Evolutionary conservation across 192 early-diverging fungal species (phyloP).

Genomic region (Coemansia sp.): DNA sequence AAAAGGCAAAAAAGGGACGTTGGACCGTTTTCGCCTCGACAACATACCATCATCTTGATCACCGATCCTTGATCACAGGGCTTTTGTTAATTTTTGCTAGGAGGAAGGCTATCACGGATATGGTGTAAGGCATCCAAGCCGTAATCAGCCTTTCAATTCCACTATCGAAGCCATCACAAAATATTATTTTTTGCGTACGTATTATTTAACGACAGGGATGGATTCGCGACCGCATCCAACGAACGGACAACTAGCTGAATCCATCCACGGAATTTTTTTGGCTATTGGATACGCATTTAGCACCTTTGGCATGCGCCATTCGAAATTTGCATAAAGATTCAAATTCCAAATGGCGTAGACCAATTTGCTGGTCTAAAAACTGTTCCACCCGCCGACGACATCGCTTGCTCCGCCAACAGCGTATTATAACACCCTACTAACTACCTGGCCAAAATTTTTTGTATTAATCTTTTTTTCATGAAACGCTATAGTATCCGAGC

Average conservation of each 20-base stretch:
- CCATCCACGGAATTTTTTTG: constrained; percentile 1
- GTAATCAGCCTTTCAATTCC: constrained; percentile 39
- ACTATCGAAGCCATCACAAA: constrained; percentile 38
- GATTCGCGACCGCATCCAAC: constrained; percentile 22
- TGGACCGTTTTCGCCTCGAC: background rate
- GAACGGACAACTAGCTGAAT: background rate
- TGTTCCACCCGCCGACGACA: background rate
- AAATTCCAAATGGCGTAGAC: background rate
- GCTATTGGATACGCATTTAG: background rate
- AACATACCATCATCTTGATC: background rate
- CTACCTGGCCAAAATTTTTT: background rate
- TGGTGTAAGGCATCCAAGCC: background rate
- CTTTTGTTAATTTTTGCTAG: background rate
- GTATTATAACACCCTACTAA: constrained; percentile 7
- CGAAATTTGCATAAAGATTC: constrained; percentile 2
- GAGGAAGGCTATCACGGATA: background rate
- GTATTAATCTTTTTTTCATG: background rate
- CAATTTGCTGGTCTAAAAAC: background rate
- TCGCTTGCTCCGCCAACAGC: background rate
- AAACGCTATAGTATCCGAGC: constrained; percentile 26
- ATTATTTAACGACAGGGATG: constrained; percentile 19
- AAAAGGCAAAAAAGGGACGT: background rate
- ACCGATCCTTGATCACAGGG: background rate
- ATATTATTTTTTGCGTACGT: constrained; percentile 44
- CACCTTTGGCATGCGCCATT: background rate